Evolutionary conservation across 495 filamentous ascomycete species (phyloP).

Genomic region (Halenospora varia): DNA sequence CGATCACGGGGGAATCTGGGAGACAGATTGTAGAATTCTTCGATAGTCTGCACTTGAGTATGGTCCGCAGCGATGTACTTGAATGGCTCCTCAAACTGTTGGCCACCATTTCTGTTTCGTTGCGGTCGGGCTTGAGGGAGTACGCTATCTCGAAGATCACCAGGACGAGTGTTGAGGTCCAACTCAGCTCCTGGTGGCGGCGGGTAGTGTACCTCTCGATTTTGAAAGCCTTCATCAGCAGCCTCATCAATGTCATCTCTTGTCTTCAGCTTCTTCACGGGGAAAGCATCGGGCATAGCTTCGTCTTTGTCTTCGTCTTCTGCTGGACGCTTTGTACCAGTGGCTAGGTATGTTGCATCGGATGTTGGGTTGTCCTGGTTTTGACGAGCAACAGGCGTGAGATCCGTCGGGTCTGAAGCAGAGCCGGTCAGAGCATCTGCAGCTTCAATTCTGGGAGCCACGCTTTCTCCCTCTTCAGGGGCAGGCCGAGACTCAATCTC

Average conservation of each 20-base stretch:
- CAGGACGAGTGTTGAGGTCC: constrained; percentile 34
- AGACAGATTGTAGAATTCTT: constrained; percentile 76
- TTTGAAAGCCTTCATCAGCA: constrained; percentile 36
- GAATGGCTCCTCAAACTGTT: constrained; percentile 79
- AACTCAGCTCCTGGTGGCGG: constrained; percentile 37
- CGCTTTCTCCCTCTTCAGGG: constrained; percentile 12
- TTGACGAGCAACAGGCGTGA: constrained; percentile 15
- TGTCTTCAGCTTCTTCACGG: constrained; percentile 20
- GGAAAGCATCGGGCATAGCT: no score
- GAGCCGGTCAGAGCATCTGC: constrained; percentile 42
- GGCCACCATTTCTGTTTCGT: constrained; percentile 36
- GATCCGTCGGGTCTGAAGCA: constrained; percentile 30
- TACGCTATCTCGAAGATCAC: constrained; percentile 14
- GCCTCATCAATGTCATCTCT: constrained; percentile 33
- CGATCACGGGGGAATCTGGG: constrained; percentile 80
- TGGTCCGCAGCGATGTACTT: constrained; percentile 76
- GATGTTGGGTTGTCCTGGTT: constrained; percentile 17
- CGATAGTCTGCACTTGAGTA: constrained; percentile 67
- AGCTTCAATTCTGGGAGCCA: constrained; percentile 40
- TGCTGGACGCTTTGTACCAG: constrained; percentile 9
- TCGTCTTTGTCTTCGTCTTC: no score
- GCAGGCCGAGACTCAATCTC: constrained; percentile 42
- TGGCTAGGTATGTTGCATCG: not conserved
- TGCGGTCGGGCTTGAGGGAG: constrained; percentile 31
- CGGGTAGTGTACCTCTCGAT: constrained; percentile 36